Evolutionary conservation across 108 stramenopile species (phyloP), one percentile per base, ranked within the genome.

Genomic region (Epipyxis sp.): DNA sequence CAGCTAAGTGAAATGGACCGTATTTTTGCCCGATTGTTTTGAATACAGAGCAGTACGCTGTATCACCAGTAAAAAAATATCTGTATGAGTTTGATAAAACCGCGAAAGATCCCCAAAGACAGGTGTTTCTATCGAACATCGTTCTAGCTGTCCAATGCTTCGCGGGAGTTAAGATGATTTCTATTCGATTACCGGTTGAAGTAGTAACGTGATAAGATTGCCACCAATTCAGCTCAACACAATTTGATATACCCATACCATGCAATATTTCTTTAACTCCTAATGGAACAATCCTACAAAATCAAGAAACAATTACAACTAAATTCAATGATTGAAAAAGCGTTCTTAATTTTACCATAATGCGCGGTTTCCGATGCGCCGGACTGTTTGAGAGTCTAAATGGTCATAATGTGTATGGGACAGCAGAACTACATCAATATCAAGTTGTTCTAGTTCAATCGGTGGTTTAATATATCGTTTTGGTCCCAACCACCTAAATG

Each of bases 181-280:
- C 76, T 72, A 35, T 77, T 42, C 0, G 35, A 25, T 50, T 32
- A 2, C 57, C 34, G 25, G 27, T 16, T 2, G 42, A 3, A 29
- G 30, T 16, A 1, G 10, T 59, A 74, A 84, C 67, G 13, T 72
- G 67, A 46, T 82, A 80, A 41, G 83, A 78, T 59, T 95, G 87
- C 95, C 95, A 97, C 95, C 95, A 97, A 76, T 86, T 84, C 61
- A 97, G 50, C 79, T 97, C 94, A 20, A 89, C 67, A 77, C 94
- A 91, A 37, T 79, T 43, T 6, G 89, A 69, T 2, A 81, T 62
- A 42, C 50, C 54, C 37, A 94, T 80, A 2, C 83, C 85, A 37
- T 71, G n/a, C 69, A 71, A 42, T 44, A 94, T 91, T 10, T 77
- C 78, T 42, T 82, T 85, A 59, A 91, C 90, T 13, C 94, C 94